Evolutionary conservation across 106 monocot species (phyloP).

Genomic region (Xerophyta viscosa): DNA sequence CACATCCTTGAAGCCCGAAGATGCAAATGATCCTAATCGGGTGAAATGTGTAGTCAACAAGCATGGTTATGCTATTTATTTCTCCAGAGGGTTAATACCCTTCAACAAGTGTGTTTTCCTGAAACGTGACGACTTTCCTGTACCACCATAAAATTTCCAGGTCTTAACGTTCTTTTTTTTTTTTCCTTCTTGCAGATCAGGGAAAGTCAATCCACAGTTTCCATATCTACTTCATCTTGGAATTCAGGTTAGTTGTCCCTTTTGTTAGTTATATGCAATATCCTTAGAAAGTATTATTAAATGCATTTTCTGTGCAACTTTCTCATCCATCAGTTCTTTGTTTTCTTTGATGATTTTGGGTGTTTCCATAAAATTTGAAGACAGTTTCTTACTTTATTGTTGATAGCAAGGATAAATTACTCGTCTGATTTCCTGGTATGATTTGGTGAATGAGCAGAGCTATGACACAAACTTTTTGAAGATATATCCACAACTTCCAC

Average conservation of each 20-base stretch:
- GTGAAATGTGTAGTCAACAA: slow-evolving; percentile 93
- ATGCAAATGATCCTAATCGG: slow-evolving; percentile 73
- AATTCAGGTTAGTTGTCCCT: slow-evolving; percentile 58
- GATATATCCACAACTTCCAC: slow-evolving; percentile 73
- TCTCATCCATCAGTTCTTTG: too few relatives aligned
- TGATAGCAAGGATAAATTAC: neutral
- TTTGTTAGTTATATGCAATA: neutral
- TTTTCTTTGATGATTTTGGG: too few relatives aligned
- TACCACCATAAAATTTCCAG: neutral
- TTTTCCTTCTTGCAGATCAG: slow-evolving; percentile 68
- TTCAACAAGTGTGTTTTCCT: slow-evolving; percentile 71
- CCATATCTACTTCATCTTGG: slow-evolving; percentile 94
- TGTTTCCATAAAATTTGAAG: too few relatives aligned
- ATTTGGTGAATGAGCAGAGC: slow-evolving; percentile 41
- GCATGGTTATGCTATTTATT: slow-evolving; percentile 89
- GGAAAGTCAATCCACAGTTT: slow-evolving; percentile 60
- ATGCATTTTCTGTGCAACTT: too few relatives aligned
- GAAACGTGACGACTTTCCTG: neutral
- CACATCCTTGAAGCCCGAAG: slow-evolving; percentile 83
- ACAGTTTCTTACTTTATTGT: neutral
- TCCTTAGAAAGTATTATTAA: neutral
- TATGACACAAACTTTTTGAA: slow-evolving; percentile 81
- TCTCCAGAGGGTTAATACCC: slow-evolving; percentile 92
- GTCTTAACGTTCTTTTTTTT: neutral
- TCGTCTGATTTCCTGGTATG: neutral